Evolutionary conservation across 1,139 yeast species (phyloP).

Genomic region (Hemisphaericaspora xylanilytica): DNA sequence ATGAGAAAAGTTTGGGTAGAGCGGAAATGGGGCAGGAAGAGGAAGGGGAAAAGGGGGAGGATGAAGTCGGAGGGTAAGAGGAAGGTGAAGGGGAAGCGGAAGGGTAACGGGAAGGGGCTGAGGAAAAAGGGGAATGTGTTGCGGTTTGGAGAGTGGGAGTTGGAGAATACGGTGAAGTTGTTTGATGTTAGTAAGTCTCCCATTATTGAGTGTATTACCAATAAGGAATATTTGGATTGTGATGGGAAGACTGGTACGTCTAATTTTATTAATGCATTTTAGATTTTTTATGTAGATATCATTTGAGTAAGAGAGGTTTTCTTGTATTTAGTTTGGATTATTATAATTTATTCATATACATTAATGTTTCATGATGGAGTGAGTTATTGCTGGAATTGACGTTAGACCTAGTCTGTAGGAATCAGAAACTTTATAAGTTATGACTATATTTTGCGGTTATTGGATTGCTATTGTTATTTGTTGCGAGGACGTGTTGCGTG

Average conservation of each 20-base stretch:
- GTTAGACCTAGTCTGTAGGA: no score
- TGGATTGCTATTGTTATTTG: no score
- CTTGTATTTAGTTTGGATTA: not conserved
- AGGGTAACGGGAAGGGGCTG: not conserved
- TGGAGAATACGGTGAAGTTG: slow-evolving; percentile 7
- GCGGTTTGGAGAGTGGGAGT: slow-evolving; percentile 3
- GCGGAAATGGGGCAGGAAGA: not conserved
- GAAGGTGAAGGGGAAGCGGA: not conserved
- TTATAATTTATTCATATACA: not conserved
- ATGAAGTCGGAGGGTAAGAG: no score
- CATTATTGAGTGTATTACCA: slow-evolving; percentile 13
- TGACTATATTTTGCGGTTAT: no score
- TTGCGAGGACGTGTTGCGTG: no score
- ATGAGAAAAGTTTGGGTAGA: slow-evolving; percentile 1
- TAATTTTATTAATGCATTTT: slow-evolving; percentile 4
- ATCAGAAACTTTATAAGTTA: no score
- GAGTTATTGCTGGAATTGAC: no score
- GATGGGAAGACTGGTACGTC: slow-evolving; percentile 6
- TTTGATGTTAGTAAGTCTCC: slow-evolving; percentile 10
- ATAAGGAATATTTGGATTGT: slow-evolving; percentile 13
- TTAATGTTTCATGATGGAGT: not conserved
- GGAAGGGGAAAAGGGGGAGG: not conserved
- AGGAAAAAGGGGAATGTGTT: not conserved
- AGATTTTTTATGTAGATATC: not conserved
- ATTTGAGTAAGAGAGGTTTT: not conserved